Base-by-base conservation (phyloP, 1,284 basidiomycete species). In the Trichosporon sp. region DNA sequence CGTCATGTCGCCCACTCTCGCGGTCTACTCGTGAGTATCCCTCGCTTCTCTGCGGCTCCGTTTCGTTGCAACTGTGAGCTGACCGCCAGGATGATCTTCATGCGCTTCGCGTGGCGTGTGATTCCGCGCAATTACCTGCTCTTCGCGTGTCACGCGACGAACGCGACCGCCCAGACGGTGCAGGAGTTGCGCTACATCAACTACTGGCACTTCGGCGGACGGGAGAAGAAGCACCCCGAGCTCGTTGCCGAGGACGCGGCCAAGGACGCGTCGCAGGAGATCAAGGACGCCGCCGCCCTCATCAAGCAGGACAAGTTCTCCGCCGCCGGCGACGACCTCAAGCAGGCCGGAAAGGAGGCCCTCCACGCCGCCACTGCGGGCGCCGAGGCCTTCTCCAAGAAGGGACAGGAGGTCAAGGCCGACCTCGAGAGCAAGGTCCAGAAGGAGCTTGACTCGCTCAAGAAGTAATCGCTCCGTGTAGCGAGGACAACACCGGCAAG, bases 101-200 rank as follows among this genome's bases (percentile, higher is more conserved):
- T 95, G 91, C 91, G 94, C 61, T 97, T 97, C 82, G 94, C 95
- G 73, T 98, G 96, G 96, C 89, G 89, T 72, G 95, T 98, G 48
- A 90, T 94, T 80, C 95, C 95, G 16, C 89, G 96, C 76, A 98
- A 98, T 84, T 94, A 96, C 86, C 88, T 97, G 69, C 88, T 97
- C 68, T 93, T 97, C 84, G 94, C 91, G 4, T 97, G 95, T 83
- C 95, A 98, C 85, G 86, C 88, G 16, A 96, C 94, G 68, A 98
- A 98, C 83, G 89, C 91, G 4, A 87, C 91, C n/a, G 92, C 94
- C 0, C 95, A 98, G 83, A 83, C 88, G 2, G 78, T 92, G 21
- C 94, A 98, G 84, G 91, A 91, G n/a, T 86, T 84, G 12, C 90
- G 95, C 51, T 97, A 94, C 82, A 79, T 92, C 72, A 92, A 95